phyloP scores from a whole-genome alignment of 2,329 filamentous ascomycete species.

The Microthyrium microscopicum region DNA sequence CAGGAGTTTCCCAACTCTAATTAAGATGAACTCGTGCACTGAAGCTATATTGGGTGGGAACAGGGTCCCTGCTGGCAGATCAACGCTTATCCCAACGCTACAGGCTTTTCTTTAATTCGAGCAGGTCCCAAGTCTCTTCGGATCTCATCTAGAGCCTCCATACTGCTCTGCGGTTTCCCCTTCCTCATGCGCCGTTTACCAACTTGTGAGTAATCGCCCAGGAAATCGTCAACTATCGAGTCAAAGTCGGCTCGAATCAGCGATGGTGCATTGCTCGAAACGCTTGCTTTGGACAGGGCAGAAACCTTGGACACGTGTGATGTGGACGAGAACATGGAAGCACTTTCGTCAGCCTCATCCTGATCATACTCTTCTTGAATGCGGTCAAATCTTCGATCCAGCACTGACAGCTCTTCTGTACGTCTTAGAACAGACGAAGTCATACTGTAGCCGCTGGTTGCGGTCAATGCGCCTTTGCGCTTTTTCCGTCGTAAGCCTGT shows the following conservation, averaged over 20 bases:
- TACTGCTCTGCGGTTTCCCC: conserved; percentile 55
- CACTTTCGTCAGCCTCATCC: conserved; percentile 32
- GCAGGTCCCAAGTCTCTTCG: conserved; percentile 64
- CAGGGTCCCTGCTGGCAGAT: no score
- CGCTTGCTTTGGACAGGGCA: conserved; percentile 19
- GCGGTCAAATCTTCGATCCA: conserved; percentile 83
- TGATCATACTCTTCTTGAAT: conserved; percentile 68
- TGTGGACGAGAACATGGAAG: conserved; percentile 30
- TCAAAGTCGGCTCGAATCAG: conserved; percentile 67
- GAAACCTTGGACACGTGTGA: conserved; percentile 23
- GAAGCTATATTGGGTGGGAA: no score
- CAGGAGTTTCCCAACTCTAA: no score
- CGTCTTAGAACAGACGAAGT: conserved; percentile 72
- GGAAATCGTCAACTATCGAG: conserved; percentile 81
- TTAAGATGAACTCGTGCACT: no score
- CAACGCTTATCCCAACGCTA: neutral
- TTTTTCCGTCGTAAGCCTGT: conserved; percentile 78
- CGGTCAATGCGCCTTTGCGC: conserved; percentile 83
- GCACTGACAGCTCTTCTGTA: conserved; percentile 68
- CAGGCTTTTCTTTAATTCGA: conserved; percentile 28
- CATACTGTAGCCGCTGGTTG: conserved; percentile 79
- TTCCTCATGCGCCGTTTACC: conserved; percentile 47
- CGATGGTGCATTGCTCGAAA: conserved; percentile 21
- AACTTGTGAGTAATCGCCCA: conserved; percentile 54
- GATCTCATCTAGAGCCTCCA: conserved; percentile 85